These are phyloP conservation scores for Hymenoscyphus fructigenus DNA, from an alignment of 2,329 filamentous ascomycete species.

Conservation along the genomic window DNA sequence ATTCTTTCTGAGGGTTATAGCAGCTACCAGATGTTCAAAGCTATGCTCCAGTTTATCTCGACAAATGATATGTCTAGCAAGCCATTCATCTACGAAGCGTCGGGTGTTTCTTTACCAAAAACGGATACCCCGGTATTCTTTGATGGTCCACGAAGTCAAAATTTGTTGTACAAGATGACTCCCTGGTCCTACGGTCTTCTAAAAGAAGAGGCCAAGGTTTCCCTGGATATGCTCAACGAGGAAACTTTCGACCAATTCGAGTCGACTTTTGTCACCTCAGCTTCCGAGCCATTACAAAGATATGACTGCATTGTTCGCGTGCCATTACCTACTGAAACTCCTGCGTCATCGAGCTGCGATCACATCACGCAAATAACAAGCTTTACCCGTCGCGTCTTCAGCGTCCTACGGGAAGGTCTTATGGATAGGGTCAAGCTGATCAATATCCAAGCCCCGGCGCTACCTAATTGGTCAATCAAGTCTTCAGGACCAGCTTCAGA, in stretches of 20 bases:
- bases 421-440: conserved; percentile 72
- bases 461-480: conserved; percentile 49
- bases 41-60: conserved; percentile 82
- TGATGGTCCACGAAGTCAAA: conserved; percentile 72
- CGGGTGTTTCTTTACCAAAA: conserved; percentile 43
- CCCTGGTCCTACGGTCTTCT: conserved; percentile 77
- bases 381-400: conserved; percentile 59
- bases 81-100: conserved; percentile 52
- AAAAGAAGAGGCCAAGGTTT: conserved; percentile 71
- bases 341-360: conserved; percentile 23
- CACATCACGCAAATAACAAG: conserved; percentile 28
- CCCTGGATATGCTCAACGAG: conserved; percentile 73
- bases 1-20: conserved; percentile 78
- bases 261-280: conserved; percentile 72
- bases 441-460: conserved; percentile 49
- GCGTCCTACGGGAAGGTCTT: conserved; percentile 67
- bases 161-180: conserved; percentile 88
- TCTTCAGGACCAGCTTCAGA: conserved; percentile 36
- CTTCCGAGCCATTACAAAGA: conserved; percentile 52
- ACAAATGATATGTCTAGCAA: conserved; percentile 69
- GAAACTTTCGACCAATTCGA: conserved; percentile 77
- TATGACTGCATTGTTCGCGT: conserved; percentile 50
- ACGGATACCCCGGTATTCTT: conserved; percentile 68
- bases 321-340: conserved; percentile 14
- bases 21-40: conserved; percentile 93